These are phyloP conservation scores for Phytopythium montanum DNA, from an alignment of 352 stramenopile genomes.

Conservation along the genomic window DNA sequence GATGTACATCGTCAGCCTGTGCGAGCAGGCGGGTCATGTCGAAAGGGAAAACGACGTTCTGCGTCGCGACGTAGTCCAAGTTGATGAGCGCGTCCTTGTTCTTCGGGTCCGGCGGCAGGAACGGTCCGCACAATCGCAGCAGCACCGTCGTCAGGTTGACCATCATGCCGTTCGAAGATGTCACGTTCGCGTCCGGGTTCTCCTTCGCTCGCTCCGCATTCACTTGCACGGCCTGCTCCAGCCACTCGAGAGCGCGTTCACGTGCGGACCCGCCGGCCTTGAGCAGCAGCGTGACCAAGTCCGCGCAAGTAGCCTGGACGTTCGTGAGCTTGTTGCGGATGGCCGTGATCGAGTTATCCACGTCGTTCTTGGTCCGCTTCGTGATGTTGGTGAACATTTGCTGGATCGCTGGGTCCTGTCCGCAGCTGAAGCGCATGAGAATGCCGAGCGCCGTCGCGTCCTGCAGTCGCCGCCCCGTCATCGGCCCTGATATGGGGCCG, in stretches of 20 bases:
- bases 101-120: constrained; percentile 71
- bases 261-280: constrained; percentile 54
- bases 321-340: constrained; percentile 68
- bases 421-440: constrained; percentile 70
- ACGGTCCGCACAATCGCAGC: constrained; percentile 75
- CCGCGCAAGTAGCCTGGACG: constrained; percentile 51
- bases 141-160: constrained; percentile 79
- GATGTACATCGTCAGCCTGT: constrained; percentile 17
- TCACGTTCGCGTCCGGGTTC: constrained; percentile 66
- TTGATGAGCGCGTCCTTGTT: constrained; percentile 73
- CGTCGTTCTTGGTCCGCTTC: constrained; percentile 75
- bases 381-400: constrained; percentile 86
- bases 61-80: constrained; percentile 34
- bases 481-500: constrained; percentile 15
- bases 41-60: constrained; percentile 58
- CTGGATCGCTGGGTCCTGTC: constrained; percentile 61
- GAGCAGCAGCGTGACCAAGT: constrained; percentile 67
- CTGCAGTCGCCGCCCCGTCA: constrained; percentile 68
- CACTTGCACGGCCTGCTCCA: constrained; percentile 71
- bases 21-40: constrained; percentile 59
- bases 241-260: constrained; percentile 63
- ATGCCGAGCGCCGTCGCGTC: constrained; percentile 77
- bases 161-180: constrained; percentile 69
- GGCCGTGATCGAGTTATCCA: constrained; percentile 64
- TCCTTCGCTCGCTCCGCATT: constrained; percentile 79